Conservation (phyloP, 2,329 filamentous ascomycete species). For the Beauveria medogensis region DNA sequence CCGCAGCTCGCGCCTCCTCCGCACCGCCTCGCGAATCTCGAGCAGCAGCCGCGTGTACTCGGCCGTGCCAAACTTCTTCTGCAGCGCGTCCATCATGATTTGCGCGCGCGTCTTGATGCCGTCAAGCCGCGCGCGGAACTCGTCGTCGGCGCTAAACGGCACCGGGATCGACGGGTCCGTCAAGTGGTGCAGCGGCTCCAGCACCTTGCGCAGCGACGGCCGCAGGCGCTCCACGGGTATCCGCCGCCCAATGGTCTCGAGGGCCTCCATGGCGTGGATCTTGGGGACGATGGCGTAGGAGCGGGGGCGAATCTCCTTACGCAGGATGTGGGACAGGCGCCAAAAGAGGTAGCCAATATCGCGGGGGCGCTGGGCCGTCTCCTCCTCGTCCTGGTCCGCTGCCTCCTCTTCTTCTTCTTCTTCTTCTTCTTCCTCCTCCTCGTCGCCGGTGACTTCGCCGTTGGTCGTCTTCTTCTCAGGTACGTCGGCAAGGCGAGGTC, state of each 20-base stretch:
- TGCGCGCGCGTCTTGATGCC: constrained; percentile 62
- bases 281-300: constrained; percentile 63
- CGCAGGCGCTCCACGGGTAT: constrained; percentile 49
- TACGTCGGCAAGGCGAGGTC: constrained; percentile 40
- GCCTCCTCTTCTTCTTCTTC: constrained; percentile 29
- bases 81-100: constrained; percentile 72
- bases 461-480: constrained; percentile 39
- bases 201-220: constrained; percentile 53
- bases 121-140: constrained; percentile 62
- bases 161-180: constrained; percentile 70
- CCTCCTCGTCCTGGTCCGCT: constrained; percentile 27
- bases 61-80: constrained; percentile 74
- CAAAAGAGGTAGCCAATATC: constrained; percentile 67
- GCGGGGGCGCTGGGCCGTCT: constrained; percentile 23
- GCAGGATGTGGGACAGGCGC: constrained; percentile 69
- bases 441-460: constrained; percentile 24
- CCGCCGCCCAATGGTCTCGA: constrained; percentile 60
- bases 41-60: constrained; percentile 70
- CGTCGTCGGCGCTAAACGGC: constrained; percentile 62
- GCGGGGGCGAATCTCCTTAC: constrained; percentile 62
- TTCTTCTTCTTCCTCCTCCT: constrained; percentile 28
- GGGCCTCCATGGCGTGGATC: constrained; percentile 63
- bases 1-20: constrained; percentile 62
- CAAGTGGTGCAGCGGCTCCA: constrained; percentile 65
- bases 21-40: constrained; percentile 65